Percentiles rank a stretch among this genome's conserved stretches.
These are phyloP conservation scores for Lepiota brunneoincarnata DNA, from an alignment of 768 basidiomycete species.

Conservation along the genomic window DNA sequence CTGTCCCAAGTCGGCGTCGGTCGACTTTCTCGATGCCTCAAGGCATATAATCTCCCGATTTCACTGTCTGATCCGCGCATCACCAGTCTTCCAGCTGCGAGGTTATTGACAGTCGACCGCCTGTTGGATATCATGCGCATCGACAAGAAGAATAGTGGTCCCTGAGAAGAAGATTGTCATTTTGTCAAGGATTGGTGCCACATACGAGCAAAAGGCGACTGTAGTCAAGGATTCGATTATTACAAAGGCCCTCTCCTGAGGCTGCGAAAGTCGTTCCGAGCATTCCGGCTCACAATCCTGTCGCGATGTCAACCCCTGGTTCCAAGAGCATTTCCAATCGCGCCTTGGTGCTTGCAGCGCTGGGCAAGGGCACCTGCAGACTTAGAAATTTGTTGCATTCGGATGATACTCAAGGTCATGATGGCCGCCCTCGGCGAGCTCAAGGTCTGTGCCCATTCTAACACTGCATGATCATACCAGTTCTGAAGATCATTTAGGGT, in stretches of 20 bases:
- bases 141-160: conserved; percentile 97
- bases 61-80: conserved; percentile 79
- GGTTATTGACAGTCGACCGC: conserved; percentile 71
- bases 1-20: conserved; percentile 92
- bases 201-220: conserved; percentile 89
- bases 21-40: conserved; percentile 81
- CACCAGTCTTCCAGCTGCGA: conserved; percentile 64
- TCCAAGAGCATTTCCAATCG: conserved; percentile 97
- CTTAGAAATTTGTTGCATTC: conserved; percentile 92
- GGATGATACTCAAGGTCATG: conserved; percentile 99
- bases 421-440: conserved; percentile 90
- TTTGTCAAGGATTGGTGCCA: conserved; percentile 86
- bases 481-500: conserved; percentile 47
- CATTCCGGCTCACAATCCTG: conserved; percentile 55
- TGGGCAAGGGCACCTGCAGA: conserved; percentile 84
- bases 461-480: neutral
- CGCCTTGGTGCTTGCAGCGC: conserved; percentile 88
- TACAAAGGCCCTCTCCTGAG: conserved; percentile 74
- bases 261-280: conserved; percentile 75
- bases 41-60: conserved; percentile 88
- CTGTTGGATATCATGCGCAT: conserved; percentile 92
- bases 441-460: conserved; percentile 48
- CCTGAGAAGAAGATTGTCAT: conserved; percentile 93
- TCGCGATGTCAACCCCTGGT: conserved; percentile 87
- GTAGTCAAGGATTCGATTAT: conserved; percentile 82